Conservation (phyloP, 441 rosid genomes). For the Pelargonium hybrid region DNA sequence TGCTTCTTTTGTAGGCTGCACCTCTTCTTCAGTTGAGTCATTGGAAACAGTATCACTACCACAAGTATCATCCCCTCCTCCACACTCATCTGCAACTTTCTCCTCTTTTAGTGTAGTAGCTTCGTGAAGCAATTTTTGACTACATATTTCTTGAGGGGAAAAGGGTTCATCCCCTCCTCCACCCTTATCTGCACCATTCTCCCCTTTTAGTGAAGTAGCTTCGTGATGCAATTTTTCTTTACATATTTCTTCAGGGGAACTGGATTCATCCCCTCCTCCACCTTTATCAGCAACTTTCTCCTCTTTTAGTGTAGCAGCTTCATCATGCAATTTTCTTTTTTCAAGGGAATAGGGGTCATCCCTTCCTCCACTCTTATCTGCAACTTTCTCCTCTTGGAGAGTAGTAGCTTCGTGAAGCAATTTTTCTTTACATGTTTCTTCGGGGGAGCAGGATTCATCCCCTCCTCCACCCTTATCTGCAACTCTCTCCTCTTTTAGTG, state of each 20-base stretch:
- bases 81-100: constrained; percentile 1
- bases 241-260: too few species aligned
- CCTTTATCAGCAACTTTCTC: constrained; percentile 24
- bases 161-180: constrained; percentile 18
- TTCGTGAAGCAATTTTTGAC: constrained; percentile 10
- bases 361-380: too few species aligned
- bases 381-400: too few species aligned
- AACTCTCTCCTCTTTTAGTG: constrained; percentile 7
- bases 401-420: too few species aligned
- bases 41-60: constrained; percentile 25
- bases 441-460: too few species aligned
- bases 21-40: constrained; percentile 23
- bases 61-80: constrained; percentile 31
- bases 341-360: neutral
- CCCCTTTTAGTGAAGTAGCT: too few species aligned
- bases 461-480: too few species aligned
- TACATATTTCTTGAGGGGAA: constrained; percentile 22
- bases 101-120: constrained; percentile 5
- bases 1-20: constrained; percentile 27
- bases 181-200: too few species aligned
- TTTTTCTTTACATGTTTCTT: too few species aligned
- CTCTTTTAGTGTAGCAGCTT: constrained; percentile 21
- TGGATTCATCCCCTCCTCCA: too few species aligned
- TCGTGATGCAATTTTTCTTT: too few species aligned
- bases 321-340: constrained; percentile 19